A percentile compares a stretch with the other conserved stretches of the same genome.
These are phyloP conservation scores for Phialemoniopsis sp. DNA, from an alignment of 2,329 filamentous ascomycete species.

Conservation along the genomic window DNA sequence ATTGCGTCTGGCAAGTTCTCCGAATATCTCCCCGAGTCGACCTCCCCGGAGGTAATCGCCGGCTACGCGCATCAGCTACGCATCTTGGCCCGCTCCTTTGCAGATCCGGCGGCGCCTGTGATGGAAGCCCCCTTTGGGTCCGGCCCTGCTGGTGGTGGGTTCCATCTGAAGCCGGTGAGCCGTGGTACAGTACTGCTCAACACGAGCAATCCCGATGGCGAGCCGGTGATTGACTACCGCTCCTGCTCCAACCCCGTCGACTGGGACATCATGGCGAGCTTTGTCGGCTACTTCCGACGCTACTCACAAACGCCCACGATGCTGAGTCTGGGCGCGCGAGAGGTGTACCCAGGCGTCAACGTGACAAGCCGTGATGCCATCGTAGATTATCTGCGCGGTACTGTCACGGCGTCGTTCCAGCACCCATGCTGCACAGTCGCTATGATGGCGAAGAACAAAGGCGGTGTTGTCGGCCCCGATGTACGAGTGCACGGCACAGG, in stretches of 20 bases:
- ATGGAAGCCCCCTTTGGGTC: too few relatives aligned
- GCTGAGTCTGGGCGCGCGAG: conserved; percentile 2
- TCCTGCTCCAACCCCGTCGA: conserved; percentile 5
- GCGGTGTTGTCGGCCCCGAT: conserved; percentile 15
- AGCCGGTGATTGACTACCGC: conserved; percentile 6
- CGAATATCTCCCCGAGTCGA: too few relatives aligned
- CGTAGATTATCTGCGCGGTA: conserved; percentile 2
- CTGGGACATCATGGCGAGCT: conserved; percentile 3
- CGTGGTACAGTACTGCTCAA: conserved; percentile 5
- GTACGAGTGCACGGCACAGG: conserved; percentile 13
- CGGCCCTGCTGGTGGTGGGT: background rate
- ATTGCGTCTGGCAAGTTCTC: conserved; percentile 3
- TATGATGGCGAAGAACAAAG: conserved; percentile 11
- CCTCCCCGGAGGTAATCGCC: background rate
- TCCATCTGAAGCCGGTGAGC: conserved; percentile 4
- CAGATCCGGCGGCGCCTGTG: background rate
- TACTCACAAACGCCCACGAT: conserved; percentile 4
- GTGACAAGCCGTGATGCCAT: conserved; percentile 2
- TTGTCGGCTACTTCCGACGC: background rate
- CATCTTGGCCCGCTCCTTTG: conserved; percentile 39
- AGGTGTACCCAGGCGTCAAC: conserved; percentile 2
- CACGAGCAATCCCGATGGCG: background rate
- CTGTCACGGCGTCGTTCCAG: conserved; percentile 3
- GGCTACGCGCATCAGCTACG: conserved; percentile 33
- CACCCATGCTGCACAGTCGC: conserved; percentile 14